Evolutionary conservation across 2,329 filamentous ascomycete species (phyloP).

Genomic region (Aspergillus fijiensis): DNA sequence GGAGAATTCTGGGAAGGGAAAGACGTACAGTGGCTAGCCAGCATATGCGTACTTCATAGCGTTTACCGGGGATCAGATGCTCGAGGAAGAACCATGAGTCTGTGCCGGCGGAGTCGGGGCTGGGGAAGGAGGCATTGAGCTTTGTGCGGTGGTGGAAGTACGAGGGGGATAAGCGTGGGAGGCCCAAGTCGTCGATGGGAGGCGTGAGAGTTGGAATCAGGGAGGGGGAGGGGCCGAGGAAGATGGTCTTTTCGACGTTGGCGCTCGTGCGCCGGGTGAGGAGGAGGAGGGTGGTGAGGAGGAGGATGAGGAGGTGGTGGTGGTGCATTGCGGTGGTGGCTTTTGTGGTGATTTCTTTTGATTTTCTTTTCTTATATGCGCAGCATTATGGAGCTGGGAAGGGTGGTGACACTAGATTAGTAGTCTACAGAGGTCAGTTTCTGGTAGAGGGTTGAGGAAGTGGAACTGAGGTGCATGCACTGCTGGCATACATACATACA

Average conservation of each 20-base stretch:
- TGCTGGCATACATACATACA: too few species aligned
- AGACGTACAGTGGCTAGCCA: slow-evolving; percentile 83
- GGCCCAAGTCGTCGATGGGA: slow-evolving; percentile 59
- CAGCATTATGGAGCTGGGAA: neutral
- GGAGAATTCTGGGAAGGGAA: neutral
- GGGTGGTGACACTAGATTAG: neutral
- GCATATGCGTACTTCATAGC: slow-evolving; percentile 90
- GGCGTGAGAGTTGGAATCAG: slow-evolving; percentile 57
- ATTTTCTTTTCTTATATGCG: neutral
- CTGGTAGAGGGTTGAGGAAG: neutral
- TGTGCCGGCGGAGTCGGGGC: slow-evolving; percentile 53
- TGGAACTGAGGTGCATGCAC: neutral
- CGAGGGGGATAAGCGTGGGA: slow-evolving; percentile 64
- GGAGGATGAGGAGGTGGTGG: slow-evolving; percentile 10
- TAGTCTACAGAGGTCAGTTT: neutral
- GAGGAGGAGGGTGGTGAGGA: slow-evolving; percentile 22
- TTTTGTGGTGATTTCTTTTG: neutral
- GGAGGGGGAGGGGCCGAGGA: slow-evolving; percentile 66
- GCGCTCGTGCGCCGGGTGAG: slow-evolving; percentile 42
- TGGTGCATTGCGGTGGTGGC: slow-evolving; percentile 13
- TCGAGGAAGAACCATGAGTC: slow-evolving; percentile 79
- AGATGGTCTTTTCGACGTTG: slow-evolving; percentile 91
- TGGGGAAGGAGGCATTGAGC: slow-evolving; percentile 68
- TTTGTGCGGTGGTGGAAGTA: slow-evolving; percentile 59
- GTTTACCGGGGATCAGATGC: slow-evolving; percentile 64